These are phyloP conservation scores for Aspergillus funiculosus DNA, from an alignment of 495 filamentous ascomycete species.

Conservation along the genomic window DNA sequence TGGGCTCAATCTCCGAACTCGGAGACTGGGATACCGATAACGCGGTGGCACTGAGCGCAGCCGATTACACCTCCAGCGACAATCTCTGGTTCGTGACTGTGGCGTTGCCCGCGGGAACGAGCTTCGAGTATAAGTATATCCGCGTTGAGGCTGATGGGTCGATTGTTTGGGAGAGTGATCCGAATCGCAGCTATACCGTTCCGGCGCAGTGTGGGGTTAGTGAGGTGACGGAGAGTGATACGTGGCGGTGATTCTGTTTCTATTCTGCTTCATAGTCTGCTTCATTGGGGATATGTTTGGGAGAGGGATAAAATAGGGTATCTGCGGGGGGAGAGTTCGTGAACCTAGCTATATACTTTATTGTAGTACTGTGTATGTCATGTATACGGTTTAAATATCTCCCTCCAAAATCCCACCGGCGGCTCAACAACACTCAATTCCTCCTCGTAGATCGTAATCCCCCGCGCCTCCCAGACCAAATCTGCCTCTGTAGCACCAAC, in stretches of 20 bases:
- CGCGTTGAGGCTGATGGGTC: conserved; percentile 48
- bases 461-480: conserved; percentile 46
- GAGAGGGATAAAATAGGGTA: too few relatives aligned
- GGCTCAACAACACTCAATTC: conserved; percentile 4
- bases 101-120: conserved; percentile 44
- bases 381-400: conserved; percentile 5
- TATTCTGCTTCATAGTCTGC: too few relatives aligned
- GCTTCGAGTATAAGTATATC: conserved; percentile 66
- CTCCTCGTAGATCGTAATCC: conserved; percentile 24
- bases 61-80: conserved; percentile 48
- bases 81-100: conserved; percentile 54
- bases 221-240: too few relatives aligned
- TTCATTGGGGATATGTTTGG: too few relatives aligned
- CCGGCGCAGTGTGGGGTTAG: too few relatives aligned
- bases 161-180: conserved; percentile 59
- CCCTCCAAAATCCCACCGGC: conserved; percentile 7
- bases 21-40: conserved; percentile 51
- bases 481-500: conserved; percentile 45
- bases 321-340: too few relatives aligned
- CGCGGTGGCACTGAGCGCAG: conserved; percentile 48
- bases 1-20: conserved; percentile 49
- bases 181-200: conserved; percentile 56
- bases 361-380: too few relatives aligned
- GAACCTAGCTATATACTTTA: too few relatives aligned
- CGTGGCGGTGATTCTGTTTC: too few relatives aligned